A percentile compares a stretch with the other conserved stretches of the same genome.
Evolutionary conservation across 805 yeast species (phyloP).

Genomic region (Ogataea allantospora): DNA sequence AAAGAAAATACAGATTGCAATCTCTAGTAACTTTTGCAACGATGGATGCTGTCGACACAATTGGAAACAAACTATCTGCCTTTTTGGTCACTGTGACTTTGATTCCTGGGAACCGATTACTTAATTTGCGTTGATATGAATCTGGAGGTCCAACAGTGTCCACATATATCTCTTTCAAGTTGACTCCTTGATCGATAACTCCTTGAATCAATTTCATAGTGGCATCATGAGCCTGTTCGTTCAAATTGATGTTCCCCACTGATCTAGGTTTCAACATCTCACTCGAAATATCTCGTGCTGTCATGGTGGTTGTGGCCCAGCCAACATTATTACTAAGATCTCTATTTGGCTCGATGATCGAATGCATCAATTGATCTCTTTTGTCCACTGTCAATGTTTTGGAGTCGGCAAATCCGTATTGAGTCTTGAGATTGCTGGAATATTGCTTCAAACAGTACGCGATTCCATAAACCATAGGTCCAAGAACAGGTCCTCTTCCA

Average conservation of each 20-base stretch:
- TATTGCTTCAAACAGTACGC: conserved; percentile 68
- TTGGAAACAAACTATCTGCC: conserved; percentile 90
- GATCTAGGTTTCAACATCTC: conserved; percentile 79
- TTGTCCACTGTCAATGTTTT: conserved; percentile 75
- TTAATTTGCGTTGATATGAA: conserved; percentile 74
- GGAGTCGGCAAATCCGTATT: conserved; percentile 89
- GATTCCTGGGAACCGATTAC: conserved; percentile 63
- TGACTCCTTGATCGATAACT: conserved; percentile 59
- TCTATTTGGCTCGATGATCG: conserved; percentile 44
- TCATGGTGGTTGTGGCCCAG: conserved; percentile 82
- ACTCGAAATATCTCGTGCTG: conserved; percentile 81
- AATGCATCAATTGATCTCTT: conserved; percentile 59
- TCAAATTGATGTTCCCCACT: conserved; percentile 67
- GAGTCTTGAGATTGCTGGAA: conserved; percentile 42
- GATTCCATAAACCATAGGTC: conserved; percentile 96
- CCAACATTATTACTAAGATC: conserved; percentile 65
- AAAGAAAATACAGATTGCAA: conserved; percentile 25
- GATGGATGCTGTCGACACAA: conserved; percentile 91
- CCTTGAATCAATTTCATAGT: conserved; percentile 76
- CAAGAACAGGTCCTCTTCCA: conserved; percentile 96
- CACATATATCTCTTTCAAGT: conserved; percentile 70
- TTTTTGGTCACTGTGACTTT: conserved; percentile 85
- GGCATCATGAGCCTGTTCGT: conserved; percentile 95
- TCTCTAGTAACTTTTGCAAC: conserved; percentile 97
- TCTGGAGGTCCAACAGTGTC: conserved; percentile 98